A percentile compares a stretch with the other conserved stretches of the same genome.
These are phyloP conservation scores for Colletotrichum neosansevieriae DNA, from an alignment of 2,329 filamentous ascomycete species.

Conservation along the genomic window DNA sequence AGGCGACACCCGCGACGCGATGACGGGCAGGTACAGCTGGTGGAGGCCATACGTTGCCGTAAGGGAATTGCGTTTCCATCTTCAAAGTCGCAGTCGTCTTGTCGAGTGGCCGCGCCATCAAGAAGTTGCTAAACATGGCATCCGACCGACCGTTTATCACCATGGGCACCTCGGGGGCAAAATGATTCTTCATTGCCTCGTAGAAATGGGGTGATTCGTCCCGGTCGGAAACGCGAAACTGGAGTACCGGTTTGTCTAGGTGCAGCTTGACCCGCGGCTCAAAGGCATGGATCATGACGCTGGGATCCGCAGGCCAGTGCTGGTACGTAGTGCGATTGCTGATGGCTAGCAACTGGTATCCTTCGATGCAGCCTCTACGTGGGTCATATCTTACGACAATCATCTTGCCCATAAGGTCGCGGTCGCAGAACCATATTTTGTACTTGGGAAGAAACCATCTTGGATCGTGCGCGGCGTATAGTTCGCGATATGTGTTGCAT, in stretches of 20 bases:
- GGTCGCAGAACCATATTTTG: slow-evolving; percentile 89
- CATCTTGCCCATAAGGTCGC: slow-evolving; percentile 78
- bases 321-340: slow-evolving; percentile 66
- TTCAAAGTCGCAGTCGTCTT: slow-evolving; percentile 51
- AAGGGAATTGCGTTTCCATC: slow-evolving; percentile 52
- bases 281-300: slow-evolving; percentile 80
- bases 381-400: slow-evolving; percentile 83
- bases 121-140: slow-evolving; percentile 74
- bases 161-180: slow-evolving; percentile 67
- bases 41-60: slow-evolving; percentile 80
- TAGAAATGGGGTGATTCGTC: slow-evolving; percentile 6
- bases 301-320: slow-evolving; percentile 73
- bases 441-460: slow-evolving; percentile 86
- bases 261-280: slow-evolving; percentile 78
- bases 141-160: slow-evolving; percentile 58
- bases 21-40: slow-evolving; percentile 73
- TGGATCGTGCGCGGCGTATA: slow-evolving; percentile 81
- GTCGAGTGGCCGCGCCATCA: slow-evolving; percentile 69
- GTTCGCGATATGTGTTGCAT: slow-evolving; percentile 73
- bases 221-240: slow-evolving; percentile 56
- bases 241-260: slow-evolving; percentile 78
- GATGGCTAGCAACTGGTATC: slow-evolving; percentile 79
- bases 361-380: slow-evolving; percentile 80
- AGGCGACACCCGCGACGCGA: slow-evolving; percentile 58
- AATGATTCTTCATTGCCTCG: slow-evolving; percentile 44